phyloP scores from a whole-genome alignment of 2,329 filamentous ascomycete genomes.

The Epichloe uncinata region DNA sequence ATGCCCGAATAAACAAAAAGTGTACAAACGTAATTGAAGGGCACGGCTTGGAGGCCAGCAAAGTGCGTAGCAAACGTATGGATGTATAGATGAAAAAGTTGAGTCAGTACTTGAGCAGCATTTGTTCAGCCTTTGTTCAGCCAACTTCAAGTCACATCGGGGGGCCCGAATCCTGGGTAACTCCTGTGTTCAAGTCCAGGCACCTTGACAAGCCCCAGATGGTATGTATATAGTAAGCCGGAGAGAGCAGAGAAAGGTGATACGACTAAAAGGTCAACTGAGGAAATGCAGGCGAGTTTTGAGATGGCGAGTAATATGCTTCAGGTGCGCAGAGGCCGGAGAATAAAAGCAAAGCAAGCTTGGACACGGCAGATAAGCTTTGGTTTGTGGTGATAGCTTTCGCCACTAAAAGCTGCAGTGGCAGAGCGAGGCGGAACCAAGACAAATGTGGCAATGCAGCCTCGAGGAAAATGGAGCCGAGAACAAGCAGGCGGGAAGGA shows the following conservation, averaged over 20 bases:
- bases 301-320: not conserved
- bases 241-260: not conserved
- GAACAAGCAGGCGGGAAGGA: not conserved
- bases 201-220: not conserved
- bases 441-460: not conserved
- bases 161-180: too few species aligned
- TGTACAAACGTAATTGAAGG: not conserved
- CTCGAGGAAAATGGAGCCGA: not conserved
- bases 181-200: not conserved
- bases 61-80: not conserved
- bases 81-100: not conserved
- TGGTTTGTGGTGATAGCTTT: not conserved
- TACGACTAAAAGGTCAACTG: not conserved
- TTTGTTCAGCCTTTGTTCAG: too few species aligned
- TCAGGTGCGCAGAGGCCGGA: not conserved
- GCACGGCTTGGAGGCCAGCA: not conserved
- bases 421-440: not conserved
- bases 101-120: not conserved
- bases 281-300: not conserved
- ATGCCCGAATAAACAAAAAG: not conserved
- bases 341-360: not conserved
- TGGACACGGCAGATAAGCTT: constrained; percentile 1
- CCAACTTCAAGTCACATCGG: constrained; percentile 2
- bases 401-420: not conserved
- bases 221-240: not conserved